Evolutionary conservation across 371 early-diverging fungal genomes (phyloP).

Genomic region (Circinella umbellata): DNA sequence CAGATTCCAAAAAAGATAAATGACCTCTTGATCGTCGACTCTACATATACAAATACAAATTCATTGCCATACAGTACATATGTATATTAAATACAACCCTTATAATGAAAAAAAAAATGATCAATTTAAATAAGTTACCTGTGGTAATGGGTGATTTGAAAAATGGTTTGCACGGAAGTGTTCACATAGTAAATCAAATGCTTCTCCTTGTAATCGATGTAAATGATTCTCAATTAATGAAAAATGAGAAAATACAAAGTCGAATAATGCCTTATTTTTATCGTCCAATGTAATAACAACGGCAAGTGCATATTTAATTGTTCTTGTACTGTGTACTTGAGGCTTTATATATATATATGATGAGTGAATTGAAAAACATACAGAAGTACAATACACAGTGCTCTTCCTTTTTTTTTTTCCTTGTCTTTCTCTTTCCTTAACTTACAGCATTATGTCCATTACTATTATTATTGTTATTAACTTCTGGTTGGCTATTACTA

Average conservation of each 20-base stretch:
- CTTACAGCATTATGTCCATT: constrained; percentile 13
- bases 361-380: background rate
- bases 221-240: constrained; percentile 65
- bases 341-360: background rate
- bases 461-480: background rate
- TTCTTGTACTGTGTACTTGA: constrained; percentile 46
- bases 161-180: constrained; percentile 34
- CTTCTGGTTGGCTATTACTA: background rate
- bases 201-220: constrained; percentile 63
- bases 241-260: constrained; percentile 71
- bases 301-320: constrained; percentile 65
- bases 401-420: background rate
- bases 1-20: constrained; percentile 41
- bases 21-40: constrained; percentile 27
- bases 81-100: too few species aligned
- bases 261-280: constrained; percentile 54
- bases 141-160: background rate
- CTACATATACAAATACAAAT: constrained; percentile 12
- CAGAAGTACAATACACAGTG: background rate
- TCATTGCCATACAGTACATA: background rate
- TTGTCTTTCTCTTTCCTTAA: too few species aligned
- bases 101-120: background rate
- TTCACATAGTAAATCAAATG: constrained; percentile 51
- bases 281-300: constrained; percentile 60
- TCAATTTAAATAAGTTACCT: constrained; percentile 1